Conservation (phyloP, 345 rosid genomes). For the Pseudoturritis turrita region DNA sequence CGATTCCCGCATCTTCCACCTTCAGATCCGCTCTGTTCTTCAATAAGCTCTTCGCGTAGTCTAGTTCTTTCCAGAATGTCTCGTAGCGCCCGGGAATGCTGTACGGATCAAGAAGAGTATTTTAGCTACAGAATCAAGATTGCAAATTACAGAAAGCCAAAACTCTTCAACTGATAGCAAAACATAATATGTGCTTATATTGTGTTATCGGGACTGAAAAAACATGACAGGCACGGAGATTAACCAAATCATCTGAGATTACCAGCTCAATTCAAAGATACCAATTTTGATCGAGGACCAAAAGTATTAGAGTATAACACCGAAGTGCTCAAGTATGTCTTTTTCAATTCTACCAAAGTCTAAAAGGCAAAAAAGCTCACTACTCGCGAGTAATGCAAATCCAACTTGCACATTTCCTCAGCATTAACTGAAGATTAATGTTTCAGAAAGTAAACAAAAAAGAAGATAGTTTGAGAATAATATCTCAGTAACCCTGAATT, state of each 20-base stretch:
- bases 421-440: not conserved
- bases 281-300: not conserved
- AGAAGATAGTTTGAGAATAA: no score
- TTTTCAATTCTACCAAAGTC: not conserved
- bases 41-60: constrained; percentile 39
- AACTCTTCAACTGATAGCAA: not conserved
- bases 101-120: constrained; percentile 7
- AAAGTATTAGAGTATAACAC: not conserved
- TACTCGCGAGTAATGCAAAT: not conserved
- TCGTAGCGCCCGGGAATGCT: constrained; percentile 47
- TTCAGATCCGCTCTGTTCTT: constrained; percentile 50
- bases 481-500: not conserved
- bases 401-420: not conserved
- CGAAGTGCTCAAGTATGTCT: not conserved
- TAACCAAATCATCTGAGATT: not conserved
- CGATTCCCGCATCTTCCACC: constrained; percentile 55
- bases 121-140: constrained; percentile 3
- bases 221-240: not conserved
- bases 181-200: not conserved
- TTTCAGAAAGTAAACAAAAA: not conserved
- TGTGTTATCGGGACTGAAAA: not conserved
- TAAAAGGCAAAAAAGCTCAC: not conserved
- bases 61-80: constrained; percentile 57
- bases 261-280: not conserved
- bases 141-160: not conserved